Base-by-base conservation (phyloP, 2,329 filamentous ascomycete genomes). In the Chaetomiaceae sp. region DNA sequence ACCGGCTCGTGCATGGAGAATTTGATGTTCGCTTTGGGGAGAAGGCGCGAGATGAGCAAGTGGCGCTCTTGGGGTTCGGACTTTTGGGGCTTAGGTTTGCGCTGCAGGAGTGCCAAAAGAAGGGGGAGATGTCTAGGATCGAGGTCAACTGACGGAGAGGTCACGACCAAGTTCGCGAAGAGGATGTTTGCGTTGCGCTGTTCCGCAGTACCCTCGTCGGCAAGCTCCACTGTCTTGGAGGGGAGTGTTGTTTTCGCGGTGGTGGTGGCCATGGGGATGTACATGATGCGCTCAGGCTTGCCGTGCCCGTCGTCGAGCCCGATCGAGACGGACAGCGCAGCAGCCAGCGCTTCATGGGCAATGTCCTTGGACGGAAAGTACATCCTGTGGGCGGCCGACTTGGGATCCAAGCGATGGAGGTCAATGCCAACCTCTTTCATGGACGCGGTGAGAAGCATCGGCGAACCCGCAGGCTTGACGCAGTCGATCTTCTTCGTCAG, bases 381-480 rank as follows among this genome's bases (percentile, higher is more conserved):
- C 93, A 97, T 98, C 53, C 93, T 83, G 72, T 98, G 93, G 0
- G 91, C 89, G 1, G 93, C 89, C 14, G 90, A 95, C 58, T 88
- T 91, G 34, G 88, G 84, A 62, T 98, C 91, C 45, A 98, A 76
- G 18, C 91, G 83, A 62, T 97, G 84, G 33, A 98, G 72, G 61
- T 98, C 93, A 61, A 98, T 78, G 50, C 91, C 91, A 34, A 98
- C 81, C 63, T 98, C 94, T 64, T 98, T 97, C 78, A 95, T 95
- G 6, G 91, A 89, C 36, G 90, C 78, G 60, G 91, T 95, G 50
- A 96, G 74, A 49, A 86, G 81, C 7, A 95, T 76, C 3, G 88
- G 83, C n/a, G 76, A 73, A 22, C 83, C 80, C 3, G 75, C 74
- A 3, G 83, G 75, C 52, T 82, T 79, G 48, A 87, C 73, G 2